Conservation (phyloP, 2,329 filamentous ascomycete genomes). For the Domatiomyces globalis region DNA sequence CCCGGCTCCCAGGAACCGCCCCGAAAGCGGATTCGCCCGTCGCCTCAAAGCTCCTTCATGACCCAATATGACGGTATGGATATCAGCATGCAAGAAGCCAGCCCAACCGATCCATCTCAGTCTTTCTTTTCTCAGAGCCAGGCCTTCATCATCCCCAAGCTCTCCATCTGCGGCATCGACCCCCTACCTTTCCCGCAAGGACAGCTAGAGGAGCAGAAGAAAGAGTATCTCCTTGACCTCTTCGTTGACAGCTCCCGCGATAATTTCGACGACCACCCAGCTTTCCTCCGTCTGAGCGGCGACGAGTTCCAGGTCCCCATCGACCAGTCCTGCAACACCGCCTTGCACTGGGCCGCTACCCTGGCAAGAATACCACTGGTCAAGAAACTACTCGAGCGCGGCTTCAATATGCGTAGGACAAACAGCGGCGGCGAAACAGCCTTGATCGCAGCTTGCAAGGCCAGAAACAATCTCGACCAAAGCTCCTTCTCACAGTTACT, state of each 20-base stretch:
- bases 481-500: conserved; percentile 80
- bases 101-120: conserved; percentile 33
- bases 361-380: conserved; percentile 73
- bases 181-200: conserved; percentile 38
- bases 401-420: conserved; percentile 74
- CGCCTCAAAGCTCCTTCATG: conserved; percentile 28
- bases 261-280: conserved; percentile 61
- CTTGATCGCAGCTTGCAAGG: conserved; percentile 78
- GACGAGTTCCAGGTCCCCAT: conserved; percentile 84
- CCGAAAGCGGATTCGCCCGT: conserved; percentile 18
- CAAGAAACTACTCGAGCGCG: conserved; percentile 64
- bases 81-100: conserved; percentile 15
- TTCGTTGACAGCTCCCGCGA: conserved; percentile 61
- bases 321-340: conserved; percentile 71
- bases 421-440: conserved; percentile 86
- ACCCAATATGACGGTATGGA: conserved; percentile 22
- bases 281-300: conserved; percentile 59
- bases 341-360: conserved; percentile 91
- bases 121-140: conserved; percentile 32
- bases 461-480: conserved; percentile 88
- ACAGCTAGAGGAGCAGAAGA: conserved; percentile 62
- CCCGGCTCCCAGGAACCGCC: conserved; percentile 17
- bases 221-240: conserved; percentile 65
- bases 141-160: conserved; percentile 11
- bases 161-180: conserved; percentile 23